These are phyloP conservation scores for Mucuna pruriens DNA, from an alignment of 306 rosid species.

Conservation along the genomic window DNA sequence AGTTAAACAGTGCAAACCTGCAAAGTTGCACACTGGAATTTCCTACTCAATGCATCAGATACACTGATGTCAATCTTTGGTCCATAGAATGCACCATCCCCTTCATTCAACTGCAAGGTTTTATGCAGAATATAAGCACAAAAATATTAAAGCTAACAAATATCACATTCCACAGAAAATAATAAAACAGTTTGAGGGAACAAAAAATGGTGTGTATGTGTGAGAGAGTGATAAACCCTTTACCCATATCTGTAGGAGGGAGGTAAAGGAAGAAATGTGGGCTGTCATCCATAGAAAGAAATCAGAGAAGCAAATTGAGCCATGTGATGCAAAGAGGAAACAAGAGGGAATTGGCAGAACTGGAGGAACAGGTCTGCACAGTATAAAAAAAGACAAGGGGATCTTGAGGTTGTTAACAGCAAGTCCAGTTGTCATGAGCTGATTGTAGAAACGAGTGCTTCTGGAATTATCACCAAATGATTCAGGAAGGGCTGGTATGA, in stretches of 20 bases:
- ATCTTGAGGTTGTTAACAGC: not conserved
- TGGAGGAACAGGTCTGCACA: not conserved
- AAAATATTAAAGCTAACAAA: conserved; percentile 22
- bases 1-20: conserved; percentile 60
- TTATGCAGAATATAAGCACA: conserved; percentile 39
- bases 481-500: not conserved
- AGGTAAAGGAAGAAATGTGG: not conserved
- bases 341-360: not conserved
- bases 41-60: conserved; percentile 87
- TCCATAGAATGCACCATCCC: conserved; percentile 96
- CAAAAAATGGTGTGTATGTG: not conserved
- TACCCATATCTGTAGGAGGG: not conserved
- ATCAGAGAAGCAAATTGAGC: not conserved
- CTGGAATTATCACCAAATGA: not conserved
- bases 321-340: not conserved
- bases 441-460: not conserved
- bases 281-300: not conserved
- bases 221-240: not conserved
- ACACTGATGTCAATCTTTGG: conserved; percentile 95
- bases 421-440: not conserved
- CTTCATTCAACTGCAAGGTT: conserved; percentile 75
- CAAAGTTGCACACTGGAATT: conserved; percentile 94
- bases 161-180: not conserved
- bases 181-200: conserved; percentile 13
- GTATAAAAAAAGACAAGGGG: not conserved